Conservation (phyloP, 352 stramenopile species). For the Thalassiosira mediterranea region DNA sequence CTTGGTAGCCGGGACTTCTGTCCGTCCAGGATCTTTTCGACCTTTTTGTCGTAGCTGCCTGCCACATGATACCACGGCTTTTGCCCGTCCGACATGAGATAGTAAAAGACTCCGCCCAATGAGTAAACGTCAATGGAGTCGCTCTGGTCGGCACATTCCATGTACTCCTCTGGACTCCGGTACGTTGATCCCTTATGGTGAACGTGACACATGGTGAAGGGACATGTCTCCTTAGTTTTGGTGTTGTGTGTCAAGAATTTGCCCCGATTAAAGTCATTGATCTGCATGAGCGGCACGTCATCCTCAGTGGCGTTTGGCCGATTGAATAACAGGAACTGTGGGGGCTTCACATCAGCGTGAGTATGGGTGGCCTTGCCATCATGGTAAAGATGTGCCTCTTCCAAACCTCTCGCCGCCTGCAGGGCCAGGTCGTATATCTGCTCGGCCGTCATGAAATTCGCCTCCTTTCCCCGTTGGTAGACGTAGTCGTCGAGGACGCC, state of each 20-base stretch:
- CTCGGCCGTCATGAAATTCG: slow-evolving; percentile 2
- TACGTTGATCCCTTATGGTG: slow-evolving; percentile 15
- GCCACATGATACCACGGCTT: slow-evolving; percentile 25
- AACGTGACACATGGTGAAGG: slow-evolving; percentile 22
- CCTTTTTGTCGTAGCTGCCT: neutral
- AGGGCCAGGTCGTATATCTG: slow-evolving; percentile 25
- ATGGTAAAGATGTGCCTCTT: slow-evolving; percentile 30
- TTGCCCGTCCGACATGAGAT: slow-evolving; percentile 21
- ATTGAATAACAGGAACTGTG: slow-evolving; percentile 41
- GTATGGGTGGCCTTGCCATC: slow-evolving; percentile 23
- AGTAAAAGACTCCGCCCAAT: slow-evolving; percentile 43
- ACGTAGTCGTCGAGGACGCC: slow-evolving; percentile 23
- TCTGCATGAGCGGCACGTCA: slow-evolving; percentile 24
- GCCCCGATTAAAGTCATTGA: slow-evolving; percentile 45
- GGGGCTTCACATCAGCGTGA: slow-evolving; percentile 40
- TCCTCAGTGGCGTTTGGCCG: neutral
- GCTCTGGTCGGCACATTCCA: slow-evolving; percentile 27
- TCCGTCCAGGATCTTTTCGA: slow-evolving; percentile 9
- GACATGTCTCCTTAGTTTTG: slow-evolving; percentile 19
- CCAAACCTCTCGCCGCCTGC: slow-evolving; percentile 36
- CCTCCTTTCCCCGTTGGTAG: neutral
- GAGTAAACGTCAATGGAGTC: slow-evolving; percentile 38
- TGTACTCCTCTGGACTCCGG: slow-evolving; percentile 29
- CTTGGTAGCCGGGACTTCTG: neutral
- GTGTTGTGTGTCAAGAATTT: slow-evolving; percentile 15